Percentiles rank a stretch among this genome's conserved stretches.
phyloP scores from a whole-genome alignment of 345 rosid species.

The Lepidium didymum region DNA sequence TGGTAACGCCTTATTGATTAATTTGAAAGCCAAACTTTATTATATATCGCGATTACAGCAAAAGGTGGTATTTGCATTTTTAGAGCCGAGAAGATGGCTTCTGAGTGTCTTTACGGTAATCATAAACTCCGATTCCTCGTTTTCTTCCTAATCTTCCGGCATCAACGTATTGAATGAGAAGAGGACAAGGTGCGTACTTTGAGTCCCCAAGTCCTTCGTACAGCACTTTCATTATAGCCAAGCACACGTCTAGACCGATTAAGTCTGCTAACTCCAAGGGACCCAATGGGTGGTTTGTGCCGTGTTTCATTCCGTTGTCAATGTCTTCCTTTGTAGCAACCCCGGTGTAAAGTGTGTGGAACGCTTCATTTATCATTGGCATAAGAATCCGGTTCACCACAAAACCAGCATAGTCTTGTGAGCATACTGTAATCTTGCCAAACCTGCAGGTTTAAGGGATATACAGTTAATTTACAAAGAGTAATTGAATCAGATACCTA shows the following conservation, averaged over 20 bases:
- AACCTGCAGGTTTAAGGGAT: constrained; percentile 38
- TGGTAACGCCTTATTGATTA: not conserved
- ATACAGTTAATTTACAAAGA: not conserved
- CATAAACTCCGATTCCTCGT: constrained; percentile 67
- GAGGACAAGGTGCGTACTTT: constrained; percentile 76
- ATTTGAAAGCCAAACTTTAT: not conserved
- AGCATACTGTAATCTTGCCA: constrained; percentile 70
- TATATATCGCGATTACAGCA: constrained; percentile 1
- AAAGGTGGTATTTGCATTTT: constrained; percentile 7
- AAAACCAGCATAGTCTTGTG: constrained; percentile 76
- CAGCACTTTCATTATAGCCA: constrained; percentile 77
- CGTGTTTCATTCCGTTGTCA: constrained; percentile 82
- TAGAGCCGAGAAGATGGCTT: constrained; percentile 47
- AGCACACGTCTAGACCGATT: constrained; percentile 73
- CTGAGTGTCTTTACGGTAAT: constrained; percentile 33
- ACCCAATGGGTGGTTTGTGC: constrained; percentile 91
- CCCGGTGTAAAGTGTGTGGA: constrained; percentile 71
- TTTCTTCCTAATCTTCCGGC: constrained; percentile 82
- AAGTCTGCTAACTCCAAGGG: constrained; percentile 82
- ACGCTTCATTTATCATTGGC: constrained; percentile 98
- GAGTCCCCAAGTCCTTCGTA: constrained; percentile 58
- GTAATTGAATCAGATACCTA: not conserved
- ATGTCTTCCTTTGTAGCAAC: constrained; percentile 93
- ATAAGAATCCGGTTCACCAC: constrained; percentile 81
- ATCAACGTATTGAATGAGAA: constrained; percentile 79